Evolutionary conservation across 352 stramenopile genomes (phyloP), one percentile per base, ranked within the genome.

Genomic region (Phytophthora constricta): DNA sequence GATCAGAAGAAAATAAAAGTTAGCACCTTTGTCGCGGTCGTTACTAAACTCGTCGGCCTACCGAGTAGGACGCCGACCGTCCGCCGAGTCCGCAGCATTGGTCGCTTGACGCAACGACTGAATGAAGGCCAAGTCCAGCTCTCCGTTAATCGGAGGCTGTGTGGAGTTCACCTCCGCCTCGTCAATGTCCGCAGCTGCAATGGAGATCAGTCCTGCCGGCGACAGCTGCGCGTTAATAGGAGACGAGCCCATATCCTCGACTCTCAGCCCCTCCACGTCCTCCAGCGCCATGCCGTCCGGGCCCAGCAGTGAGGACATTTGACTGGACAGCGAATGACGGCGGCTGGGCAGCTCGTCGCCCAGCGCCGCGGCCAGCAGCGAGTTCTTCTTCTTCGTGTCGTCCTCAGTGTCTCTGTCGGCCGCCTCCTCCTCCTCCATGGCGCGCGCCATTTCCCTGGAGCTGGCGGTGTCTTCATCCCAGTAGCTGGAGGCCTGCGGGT

Each of bases 151-250:
- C 14, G 70, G 69, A 39, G 31, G 71, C 39, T 77, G 64, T 49
- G 57, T 73, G 34, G 58, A 62, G 19, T 76, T 77, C 3, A 61
- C 73, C 28, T 75, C 58, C 5, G 84, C 83, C 50, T 95, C 82
- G 58, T 95, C 87, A 48, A 95, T 91, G 57, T 95, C 87, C 3
- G 87, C 87, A 4, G 87, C 87, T 42, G 87, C 87, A 54, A 95
- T 93, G 7, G 87, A 95, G 54, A 95, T 95, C 31, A 95, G 74
- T 0, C 87, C 87, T 11, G 83, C 72, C 19, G 87, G 87, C 42
- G 84, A 93, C 58, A 95, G 65, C 49, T 92, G 81, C 26, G 83
- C 63, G 31, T 77, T 77, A 9, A 87, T 50, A 5, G 82, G 73
- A 7, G 76, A 82, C 0, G 70, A 62, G 5, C 72, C 58, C 62